Evolutionary conservation across 2,329 filamentous ascomycete species (phyloP).

Genomic region (Cercospora beticola): DNA sequence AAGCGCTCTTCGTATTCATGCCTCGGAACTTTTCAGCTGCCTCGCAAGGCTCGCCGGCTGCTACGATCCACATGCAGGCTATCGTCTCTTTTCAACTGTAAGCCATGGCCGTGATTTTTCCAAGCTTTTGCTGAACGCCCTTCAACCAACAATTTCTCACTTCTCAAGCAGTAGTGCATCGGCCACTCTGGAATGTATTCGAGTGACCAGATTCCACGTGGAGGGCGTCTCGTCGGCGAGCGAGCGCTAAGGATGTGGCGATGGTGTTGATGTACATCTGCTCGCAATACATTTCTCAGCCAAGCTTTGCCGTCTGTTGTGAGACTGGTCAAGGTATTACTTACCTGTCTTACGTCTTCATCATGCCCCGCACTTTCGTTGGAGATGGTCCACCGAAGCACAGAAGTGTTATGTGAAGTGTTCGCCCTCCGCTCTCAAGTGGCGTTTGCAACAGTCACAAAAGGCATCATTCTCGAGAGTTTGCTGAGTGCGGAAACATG

Average conservation of each 20-base stretch:
- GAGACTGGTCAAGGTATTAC: too few species aligned
- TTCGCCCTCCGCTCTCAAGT: neutral
- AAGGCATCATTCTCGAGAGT: neutral
- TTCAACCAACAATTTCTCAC: neutral
- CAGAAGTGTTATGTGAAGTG: neutral
- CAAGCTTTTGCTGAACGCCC: neutral
- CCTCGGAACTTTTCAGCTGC: too few species aligned
- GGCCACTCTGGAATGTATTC: neutral
- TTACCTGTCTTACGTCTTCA: too few species aligned
- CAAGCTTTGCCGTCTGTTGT: too few species aligned
- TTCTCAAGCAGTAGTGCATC: neutral
- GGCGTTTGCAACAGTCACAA: too few species aligned
- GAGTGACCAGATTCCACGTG: neutral
- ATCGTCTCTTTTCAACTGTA: too few species aligned
- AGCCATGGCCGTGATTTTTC: neutral
- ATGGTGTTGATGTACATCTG: neutral
- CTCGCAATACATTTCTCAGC: too few species aligned
- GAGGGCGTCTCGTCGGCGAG: neutral
- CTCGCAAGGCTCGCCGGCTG: too few species aligned
- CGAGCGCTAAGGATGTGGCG: neutral
- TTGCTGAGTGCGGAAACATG: neutral
- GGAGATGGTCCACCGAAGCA: neutral
- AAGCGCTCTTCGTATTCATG: too few species aligned
- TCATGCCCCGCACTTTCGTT: too few species aligned
- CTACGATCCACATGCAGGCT: too few species aligned